Base-by-base conservation (phyloP, 331 rosid genomes). In the Malus hybrid region DNA sequence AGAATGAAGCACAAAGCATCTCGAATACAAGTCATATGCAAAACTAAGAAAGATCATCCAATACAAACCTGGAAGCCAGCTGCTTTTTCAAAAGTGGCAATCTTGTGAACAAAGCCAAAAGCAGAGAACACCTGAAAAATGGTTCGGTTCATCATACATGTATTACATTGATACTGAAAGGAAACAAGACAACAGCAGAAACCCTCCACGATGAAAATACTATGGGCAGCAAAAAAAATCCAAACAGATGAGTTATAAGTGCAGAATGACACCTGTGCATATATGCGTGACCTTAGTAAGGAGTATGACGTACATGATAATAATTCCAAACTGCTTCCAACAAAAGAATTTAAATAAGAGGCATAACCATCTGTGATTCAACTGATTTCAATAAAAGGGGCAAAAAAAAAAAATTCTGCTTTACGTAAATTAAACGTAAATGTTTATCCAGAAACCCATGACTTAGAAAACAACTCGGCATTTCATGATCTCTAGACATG, bases 231-330 rank as follows among this genome's bases (percentile, higher is more conserved):
- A 83, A 79, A 70, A 42, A 81, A 86, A 80, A 29, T 83, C 72
- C 85, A 80, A 91, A 81, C 87, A 73, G 82, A 83, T 73, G 80
- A 89, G 91, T 80, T 76, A 84, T 83, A 89, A 91, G 95, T 85
- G 91, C 91, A 91, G 97, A 91, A 88, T 88, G 86, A 91, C 90
- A 86, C 97, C 96, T 91, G 97, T 78, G 89, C 90, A 82, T 77
- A 86, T 83, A 89, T 83, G 96, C 75, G 83, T 86, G 97, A 91
- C 89, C 88, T 78, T 91, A 89, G 89, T 86, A 87, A 87, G 90
- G 86, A 70, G 93, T 80, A 85, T 84, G 93, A 89, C 80, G 91
- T 79, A 89, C 90, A 89, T 77, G 90, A 87, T 81, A 84, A 85
- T 87, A 86, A 89, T 91, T 89, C 96, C 96, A 91, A 89, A 89